These are phyloP conservation scores for Syzygium syzygioides DNA, from an alignment of 441 rosid species.

Conservation along the genomic window DNA sequence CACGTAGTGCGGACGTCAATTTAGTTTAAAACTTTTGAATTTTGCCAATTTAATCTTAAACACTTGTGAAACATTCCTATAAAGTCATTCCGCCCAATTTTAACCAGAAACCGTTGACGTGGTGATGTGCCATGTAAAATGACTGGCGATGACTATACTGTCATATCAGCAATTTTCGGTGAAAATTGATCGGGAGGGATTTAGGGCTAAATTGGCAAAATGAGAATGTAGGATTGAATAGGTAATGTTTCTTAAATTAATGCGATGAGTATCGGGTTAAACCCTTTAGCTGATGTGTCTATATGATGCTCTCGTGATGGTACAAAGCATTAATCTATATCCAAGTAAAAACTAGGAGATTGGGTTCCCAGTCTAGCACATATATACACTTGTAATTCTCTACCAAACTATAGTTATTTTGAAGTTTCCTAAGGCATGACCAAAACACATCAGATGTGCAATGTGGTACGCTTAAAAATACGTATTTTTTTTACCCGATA, in stretches of 20 bases:
- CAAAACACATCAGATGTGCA: fast-evolving
- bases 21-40: background rate
- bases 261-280: background rate
- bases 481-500: background rate
- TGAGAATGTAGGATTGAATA: fast-evolving
- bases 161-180: background rate
- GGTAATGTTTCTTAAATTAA: background rate
- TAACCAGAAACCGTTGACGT: fast-evolving
- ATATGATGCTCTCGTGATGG: background rate
- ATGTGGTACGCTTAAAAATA: background rate
- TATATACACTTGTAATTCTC: background rate
- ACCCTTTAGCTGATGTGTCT: background rate
- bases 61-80: background rate
- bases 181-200: background rate
- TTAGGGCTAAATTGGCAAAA: background rate
- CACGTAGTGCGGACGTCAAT: fast-evolving
- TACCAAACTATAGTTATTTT: background rate
- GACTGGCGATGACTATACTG: fast-evolving
- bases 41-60: background rate
- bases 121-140: fast-evolving
- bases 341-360: background rate
- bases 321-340: background rate
- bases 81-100: too few relatives aligned
- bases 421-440: background rate
- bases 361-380: background rate